Base-by-base conservation (phyloP, 108 stramenopile genomes). In the Poteriospumella lacustris region DNA sequence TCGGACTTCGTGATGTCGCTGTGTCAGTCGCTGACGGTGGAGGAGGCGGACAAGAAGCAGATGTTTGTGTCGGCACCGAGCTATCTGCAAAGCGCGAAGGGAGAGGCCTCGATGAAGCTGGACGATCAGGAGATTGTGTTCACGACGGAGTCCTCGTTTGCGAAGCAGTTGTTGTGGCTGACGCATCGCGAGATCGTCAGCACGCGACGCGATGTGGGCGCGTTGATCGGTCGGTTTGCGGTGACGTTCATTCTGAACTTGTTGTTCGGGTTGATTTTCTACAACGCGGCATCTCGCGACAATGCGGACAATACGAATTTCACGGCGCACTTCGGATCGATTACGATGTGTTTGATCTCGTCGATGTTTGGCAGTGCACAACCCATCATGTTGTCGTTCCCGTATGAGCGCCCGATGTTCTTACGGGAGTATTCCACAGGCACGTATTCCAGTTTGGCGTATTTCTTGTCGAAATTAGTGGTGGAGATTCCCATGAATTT, bases 401-500 rank as follows among this genome's bases (percentile, higher is more conserved):
- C 93, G 3, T 84, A 90, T 52, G 91, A 94, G 82, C 86, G 93
- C 3, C 93, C 93, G 42, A 90, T 91, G 2, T 94, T 94, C 81
- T 76, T 94, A 1, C 81, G 93, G 42, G 93, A 94, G 76, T 94
- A 91, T 77, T 87, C 89, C n/a, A 92, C 91, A 34, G 91, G 90
- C 60, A 91, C 91, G 59, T 94, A 92, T 75, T 64, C 81, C 34
- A 67, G 12, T 5, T 9, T 15, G 12, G 47, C 70, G 40, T 73
- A 42, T 15, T 52, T 56, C 43, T 12, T 44, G 5, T 28, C 28
- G 5, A 73, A 73, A 44, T 31, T 73, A 2, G 9, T 42, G 28
- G 9, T 73, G 26, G 70, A 73, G 19, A 12, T 44, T 15, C 39
- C 70, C 28, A 9, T 73, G 70, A 33, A 15, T 12, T 42, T 73